Evolutionary conservation across 371 early-diverging fungal genomes (phyloP).

Genomic region (Mucor saturninus): DNA sequence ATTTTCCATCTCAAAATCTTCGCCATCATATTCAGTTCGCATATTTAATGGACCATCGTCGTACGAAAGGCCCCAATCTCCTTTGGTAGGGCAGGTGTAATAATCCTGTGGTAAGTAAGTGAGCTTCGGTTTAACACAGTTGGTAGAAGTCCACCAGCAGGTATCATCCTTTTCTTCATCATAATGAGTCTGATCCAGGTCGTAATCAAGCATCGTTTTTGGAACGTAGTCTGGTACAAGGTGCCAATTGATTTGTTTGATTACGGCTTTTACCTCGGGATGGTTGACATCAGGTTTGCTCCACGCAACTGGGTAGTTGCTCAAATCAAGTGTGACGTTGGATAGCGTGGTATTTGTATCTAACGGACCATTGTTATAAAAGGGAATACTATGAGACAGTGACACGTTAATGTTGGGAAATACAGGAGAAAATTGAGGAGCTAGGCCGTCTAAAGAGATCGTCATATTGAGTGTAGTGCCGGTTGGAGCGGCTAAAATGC

Average conservation of each 20-base stretch:
- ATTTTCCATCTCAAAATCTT: constrained; percentile 19
- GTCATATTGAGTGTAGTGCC: neutral
- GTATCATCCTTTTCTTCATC: constrained; percentile 25
- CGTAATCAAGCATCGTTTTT: constrained; percentile 4
- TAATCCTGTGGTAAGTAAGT: constrained; percentile 30
- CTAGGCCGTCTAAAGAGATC: neutral
- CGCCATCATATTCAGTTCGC: constrained; percentile 18
- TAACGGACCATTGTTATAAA: constrained; percentile 9
- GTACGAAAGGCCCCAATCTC: constrained; percentile 39
- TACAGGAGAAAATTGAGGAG: neutral
- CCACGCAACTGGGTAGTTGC: constrained; percentile 45
- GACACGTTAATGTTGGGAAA: constrained; percentile 11
- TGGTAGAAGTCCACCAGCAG: constrained; percentile 36
- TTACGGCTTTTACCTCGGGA: constrained; percentile 40
- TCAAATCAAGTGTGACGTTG: constrained; percentile 8
- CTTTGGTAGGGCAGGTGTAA: constrained; percentile 26
- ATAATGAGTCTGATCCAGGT: constrained; percentile 17
- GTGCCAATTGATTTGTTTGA: constrained; percentile 46
- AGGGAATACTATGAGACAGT: neutral
- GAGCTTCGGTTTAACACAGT: constrained; percentile 29
- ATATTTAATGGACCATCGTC: constrained; percentile 39
- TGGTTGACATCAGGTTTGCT: constrained; percentile 31
- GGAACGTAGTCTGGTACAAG: constrained; percentile 39
- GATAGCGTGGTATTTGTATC: constrained; percentile 13
- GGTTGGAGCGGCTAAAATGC: neutral